Evolutionary conservation across 2,329 filamentous ascomycete genomes (phyloP), one percentile per base, ranked within the genome.

Genomic region (Microcyclospora pomicola): DNA sequence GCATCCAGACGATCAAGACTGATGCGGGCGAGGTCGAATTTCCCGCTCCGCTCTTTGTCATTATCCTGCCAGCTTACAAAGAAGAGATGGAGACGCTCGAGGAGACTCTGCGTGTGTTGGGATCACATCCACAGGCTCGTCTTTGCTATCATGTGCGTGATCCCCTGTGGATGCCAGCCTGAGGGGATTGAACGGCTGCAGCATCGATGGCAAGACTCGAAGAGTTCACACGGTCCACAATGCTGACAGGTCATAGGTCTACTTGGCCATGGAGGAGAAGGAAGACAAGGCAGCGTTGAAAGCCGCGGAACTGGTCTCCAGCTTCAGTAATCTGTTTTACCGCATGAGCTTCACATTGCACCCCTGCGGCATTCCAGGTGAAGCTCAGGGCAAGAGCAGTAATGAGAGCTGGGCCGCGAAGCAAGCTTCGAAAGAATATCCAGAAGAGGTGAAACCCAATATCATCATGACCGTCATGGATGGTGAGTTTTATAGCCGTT

Each of bases 21-120:
- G 48, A 49, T 33, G 43, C 48, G 27, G 47, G 42, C 30, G 30
- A 31, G 12, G 40, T 43, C 19, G 38, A 44, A 16, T 41, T 49
- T 29, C 48, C 50, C n/a, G 41, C 45, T 9, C 52, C 52, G 59
- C 80, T 39, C 60, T 80, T 24, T 76, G 82, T 53, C 11, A 80
- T 84, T 43, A 65, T 83, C 45, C 67, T 84, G 32, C 80, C 80
- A 13, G 82, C 82, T 51, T 84, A 83, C 62, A 80, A 80, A 57
- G 80, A 84, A 55, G 77, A 82, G 40, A 62, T 76, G 40, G 75
- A 80, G 41, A 80, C 75, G 0, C 62, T 83, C 34, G 68, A 72
- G 44, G 77, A 81, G 52, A 83, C 80, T 0, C 59, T 84, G 14
- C 72, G 77, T 31, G 78, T 83, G 15, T 59, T 83, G 42, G 77